Evolutionary conservation across 768 basidiomycete species (phyloP).

Genomic region (Suillus discolor): DNA sequence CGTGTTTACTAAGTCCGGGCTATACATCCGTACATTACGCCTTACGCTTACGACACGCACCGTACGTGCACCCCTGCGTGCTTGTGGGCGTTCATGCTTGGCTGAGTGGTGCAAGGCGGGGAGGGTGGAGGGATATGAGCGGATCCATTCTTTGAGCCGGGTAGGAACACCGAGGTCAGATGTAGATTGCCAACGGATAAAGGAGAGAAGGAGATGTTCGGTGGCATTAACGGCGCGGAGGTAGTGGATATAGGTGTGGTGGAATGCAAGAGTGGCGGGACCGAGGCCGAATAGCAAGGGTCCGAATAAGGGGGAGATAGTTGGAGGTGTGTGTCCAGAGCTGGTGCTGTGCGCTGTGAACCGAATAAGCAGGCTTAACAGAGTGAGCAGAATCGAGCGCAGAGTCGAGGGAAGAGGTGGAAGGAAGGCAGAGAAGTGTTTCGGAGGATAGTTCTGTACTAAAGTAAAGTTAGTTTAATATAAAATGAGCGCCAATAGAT

Average conservation of each 20-base stretch:
- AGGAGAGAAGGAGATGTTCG: constrained; percentile 91
- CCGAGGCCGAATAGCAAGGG: constrained; percentile 88
- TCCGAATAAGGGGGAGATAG: constrained; percentile 87
- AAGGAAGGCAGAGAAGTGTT: constrained; percentile 74
- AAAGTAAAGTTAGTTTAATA: constrained; percentile 11
- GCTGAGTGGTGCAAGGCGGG: constrained; percentile 57
- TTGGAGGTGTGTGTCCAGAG: constrained; percentile 90
- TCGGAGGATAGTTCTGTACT: constrained; percentile 67
- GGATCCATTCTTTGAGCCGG: constrained; percentile 89
- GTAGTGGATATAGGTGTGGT: constrained; percentile 66
- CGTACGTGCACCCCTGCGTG: constrained; percentile 75
- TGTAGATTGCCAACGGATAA: constrained; percentile 72
- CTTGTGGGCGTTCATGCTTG: constrained; percentile 53
- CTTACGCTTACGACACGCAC: constrained; percentile 78
- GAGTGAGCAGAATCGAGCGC: constrained; percentile 62
- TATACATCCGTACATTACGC: constrained; percentile 86
- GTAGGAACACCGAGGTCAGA: constrained; percentile 67
- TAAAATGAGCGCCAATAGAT: background rate
- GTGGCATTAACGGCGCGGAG: constrained; percentile 83
- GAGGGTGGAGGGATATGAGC: constrained; percentile 84
- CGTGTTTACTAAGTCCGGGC: constrained; percentile 78
- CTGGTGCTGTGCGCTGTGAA: constrained; percentile 82
- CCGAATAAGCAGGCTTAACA: constrained; percentile 80
- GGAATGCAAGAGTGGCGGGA: constrained; percentile 50
- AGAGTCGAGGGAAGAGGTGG: constrained; percentile 52